These are phyloP conservation scores for Suhomyces bokatorum DNA, from an alignment of 1,139 yeast genomes.

Conservation along the genomic window DNA sequence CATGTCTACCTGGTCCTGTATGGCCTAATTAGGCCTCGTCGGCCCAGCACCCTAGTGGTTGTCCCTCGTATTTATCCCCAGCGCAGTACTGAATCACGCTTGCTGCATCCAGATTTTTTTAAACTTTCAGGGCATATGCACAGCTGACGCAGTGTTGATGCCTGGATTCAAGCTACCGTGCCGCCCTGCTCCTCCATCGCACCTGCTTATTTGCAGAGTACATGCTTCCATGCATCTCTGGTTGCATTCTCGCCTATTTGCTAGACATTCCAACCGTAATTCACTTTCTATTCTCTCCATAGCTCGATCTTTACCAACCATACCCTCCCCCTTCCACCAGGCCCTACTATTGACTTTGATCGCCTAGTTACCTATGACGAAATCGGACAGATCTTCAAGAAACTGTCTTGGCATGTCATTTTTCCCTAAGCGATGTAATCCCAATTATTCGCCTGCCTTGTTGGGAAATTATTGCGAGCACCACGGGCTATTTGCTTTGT, in stretches of 20 bases:
- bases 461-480: not conserved
- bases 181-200: too few relatives aligned
- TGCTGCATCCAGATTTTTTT: not conserved
- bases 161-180: too few relatives aligned
- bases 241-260: not conserved
- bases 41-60: not conserved
- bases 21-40: not conserved
- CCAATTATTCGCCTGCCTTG: not conserved
- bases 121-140: not conserved
- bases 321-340: not conserved
- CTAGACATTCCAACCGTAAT: not conserved
- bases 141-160: not conserved
- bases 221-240: too few relatives aligned
- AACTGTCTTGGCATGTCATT: constrained; percentile 1
- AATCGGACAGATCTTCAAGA: not conserved
- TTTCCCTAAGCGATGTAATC: not conserved
- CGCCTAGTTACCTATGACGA: not conserved
- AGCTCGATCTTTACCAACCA: not conserved
- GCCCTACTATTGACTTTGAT: too few relatives aligned
- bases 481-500: not conserved
- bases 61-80: not conserved
- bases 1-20: not conserved
- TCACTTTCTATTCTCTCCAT: too few relatives aligned
- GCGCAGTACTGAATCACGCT: not conserved
- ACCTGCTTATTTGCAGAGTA: too few relatives aligned